Base-by-base conservation (phyloP, 1,284 basidiomycete genomes). In the Coniophora puteana region DNA sequence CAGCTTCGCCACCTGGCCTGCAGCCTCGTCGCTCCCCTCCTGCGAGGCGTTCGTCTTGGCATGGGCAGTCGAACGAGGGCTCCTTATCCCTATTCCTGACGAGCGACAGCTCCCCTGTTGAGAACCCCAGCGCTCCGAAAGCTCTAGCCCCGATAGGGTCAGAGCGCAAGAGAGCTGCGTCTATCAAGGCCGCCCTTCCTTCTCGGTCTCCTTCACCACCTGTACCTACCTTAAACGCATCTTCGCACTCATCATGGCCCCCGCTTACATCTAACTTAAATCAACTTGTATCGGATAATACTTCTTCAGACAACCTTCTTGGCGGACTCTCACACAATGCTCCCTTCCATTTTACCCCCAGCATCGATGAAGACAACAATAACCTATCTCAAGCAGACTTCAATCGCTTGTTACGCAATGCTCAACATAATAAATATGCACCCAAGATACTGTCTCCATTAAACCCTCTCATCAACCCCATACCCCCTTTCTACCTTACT, bases 371-470 rank as follows among this genome's bases (percentile, higher is more conserved):
- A n/a, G n/a, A n/a, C n/a, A n/a, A n/a, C n/a, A n/a, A n/a, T n/a
- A n/a, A n/a, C n/a, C n/a, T 40, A 12, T 46, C 60, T 10, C 48
- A 17, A 38, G 40, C 46, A 23, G 54, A 51, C 18, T 55, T 63
- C 32, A 28, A 40, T 31, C 54, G 56, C 20, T 44, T 59, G 11
- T 35, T 63, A 32, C 52, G 46, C 22, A 51, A 61, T 33, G 47
- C 49, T 3, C 25, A 33, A 25, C 38, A 46, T 28, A 63, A 59
- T 33, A 59, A 49, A 31, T 17, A 58, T 29, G 43, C 61, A 13
- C 40, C 61, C 0, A 62, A 47, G 47, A 25, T 63, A 21, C 28
- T 58, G 38, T 63, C 61, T 36, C 58, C 58, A 18, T 22, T 59
- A 42, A 62, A 34, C 39, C 58, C 61, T 30, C 58, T 59, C 27